Conservation (phyloP, 2,329 filamentous ascomycete species). For the Alternaria rosae region DNA sequence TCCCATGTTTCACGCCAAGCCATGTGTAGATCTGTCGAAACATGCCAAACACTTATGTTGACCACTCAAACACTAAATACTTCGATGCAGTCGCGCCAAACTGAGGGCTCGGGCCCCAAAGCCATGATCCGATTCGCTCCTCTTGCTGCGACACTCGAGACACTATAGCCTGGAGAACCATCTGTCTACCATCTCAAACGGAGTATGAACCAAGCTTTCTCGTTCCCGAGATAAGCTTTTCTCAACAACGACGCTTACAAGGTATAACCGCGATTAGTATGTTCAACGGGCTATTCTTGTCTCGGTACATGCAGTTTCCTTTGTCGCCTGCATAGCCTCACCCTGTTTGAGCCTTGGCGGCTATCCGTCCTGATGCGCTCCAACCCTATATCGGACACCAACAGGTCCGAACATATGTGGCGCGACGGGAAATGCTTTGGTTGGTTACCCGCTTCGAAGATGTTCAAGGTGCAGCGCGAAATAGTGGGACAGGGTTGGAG, state of each 20-base stretch:
- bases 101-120: background rate
- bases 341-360: slow-evolving; percentile 4
- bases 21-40: background rate
- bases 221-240: background rate
- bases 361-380: slow-evolving; percentile 8
- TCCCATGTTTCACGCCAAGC: slow-evolving; percentile 5
- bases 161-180: background rate
- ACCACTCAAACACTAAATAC: background rate
- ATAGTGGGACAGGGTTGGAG: background rate
- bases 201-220: background rate
- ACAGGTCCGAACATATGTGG: slow-evolving; percentile 20
- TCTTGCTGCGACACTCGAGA: background rate
- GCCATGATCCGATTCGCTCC: background rate
- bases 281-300: background rate
- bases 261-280: background rate
- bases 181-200: background rate
- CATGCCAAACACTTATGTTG: background rate
- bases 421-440: slow-evolving; percentile 10
- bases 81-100: background rate
- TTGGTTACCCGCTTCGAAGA: slow-evolving; percentile 21
- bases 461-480: slow-evolving; percentile 9
- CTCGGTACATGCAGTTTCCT: background rate
- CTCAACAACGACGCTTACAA: background rate
- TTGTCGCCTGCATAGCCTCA: slow-evolving; percentile 12
- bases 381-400: slow-evolving; percentile 18